Percentiles rank a stretch among this genome's conserved stretches.
These are phyloP conservation scores for Colletotrichum sp. DNA, from an alignment of 2,329 filamentous ascomycete genomes.

Conservation along the genomic window DNA sequence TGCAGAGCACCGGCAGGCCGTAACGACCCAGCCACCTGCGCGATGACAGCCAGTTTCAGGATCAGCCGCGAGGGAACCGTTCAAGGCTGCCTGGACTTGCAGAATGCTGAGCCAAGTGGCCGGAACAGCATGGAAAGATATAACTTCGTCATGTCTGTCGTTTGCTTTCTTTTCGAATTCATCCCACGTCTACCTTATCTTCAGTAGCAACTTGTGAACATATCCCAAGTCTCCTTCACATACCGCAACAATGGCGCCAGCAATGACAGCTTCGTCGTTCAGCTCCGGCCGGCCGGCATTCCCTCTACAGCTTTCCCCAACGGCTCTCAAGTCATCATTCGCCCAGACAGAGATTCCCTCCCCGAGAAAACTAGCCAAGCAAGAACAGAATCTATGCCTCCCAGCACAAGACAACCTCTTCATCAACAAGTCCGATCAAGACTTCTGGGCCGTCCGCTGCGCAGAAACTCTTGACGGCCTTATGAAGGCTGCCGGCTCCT, in stretches of 20 bases:
- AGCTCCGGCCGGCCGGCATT: background rate
- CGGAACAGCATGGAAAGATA: background rate
- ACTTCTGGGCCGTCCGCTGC: conserved; percentile 20
- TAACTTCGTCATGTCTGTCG: background rate
- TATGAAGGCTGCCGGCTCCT: conserved; percentile 19
- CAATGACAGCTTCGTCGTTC: conserved; percentile 5
- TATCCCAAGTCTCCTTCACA: background rate
- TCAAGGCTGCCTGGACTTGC: background rate
- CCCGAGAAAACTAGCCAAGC: conserved; percentile 3
- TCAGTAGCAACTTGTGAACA: background rate
- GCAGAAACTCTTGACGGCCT: conserved; percentile 14
- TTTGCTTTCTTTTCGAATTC: background rate
- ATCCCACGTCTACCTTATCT: background rate
- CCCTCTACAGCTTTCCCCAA: conserved; percentile 3
- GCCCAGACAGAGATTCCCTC: background rate
- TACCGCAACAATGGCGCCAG: conserved; percentile 1
- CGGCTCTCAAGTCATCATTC: background rate
- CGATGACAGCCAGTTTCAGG: conserved; percentile 12
- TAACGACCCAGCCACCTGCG: conserved; percentile 12
- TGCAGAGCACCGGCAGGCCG: background rate
- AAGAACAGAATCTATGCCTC: conserved; percentile 14
- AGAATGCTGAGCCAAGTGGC: background rate
- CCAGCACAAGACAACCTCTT: conserved; percentile 13
- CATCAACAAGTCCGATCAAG: conserved; percentile 13
- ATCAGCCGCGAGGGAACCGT: background rate